Evolutionary conservation across 2,329 filamentous ascomycete genomes (phyloP), one percentile per base, ranked within the genome.

Genomic region (Gnomoniopsis sp.): DNA sequence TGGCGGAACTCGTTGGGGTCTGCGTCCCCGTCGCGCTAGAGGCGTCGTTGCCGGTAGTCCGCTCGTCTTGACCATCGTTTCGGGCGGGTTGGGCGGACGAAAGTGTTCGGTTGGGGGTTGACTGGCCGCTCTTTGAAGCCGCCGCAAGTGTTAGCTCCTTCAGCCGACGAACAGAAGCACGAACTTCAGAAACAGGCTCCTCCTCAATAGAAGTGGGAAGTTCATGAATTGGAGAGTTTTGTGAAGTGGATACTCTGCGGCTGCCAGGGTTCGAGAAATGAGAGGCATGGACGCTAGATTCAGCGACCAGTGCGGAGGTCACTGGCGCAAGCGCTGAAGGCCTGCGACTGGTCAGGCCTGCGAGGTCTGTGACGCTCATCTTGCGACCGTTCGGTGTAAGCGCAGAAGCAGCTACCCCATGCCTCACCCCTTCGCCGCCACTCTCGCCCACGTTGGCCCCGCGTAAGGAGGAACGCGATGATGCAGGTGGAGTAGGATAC

Each of bases 71-170:
- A 26, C 74, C 76, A 50, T 81, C 81, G 26, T 75, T 75, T 53
- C 77, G 77, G 41, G 81, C 79, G 14, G 81, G 79, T 46, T 81
- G 80, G 59, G 82, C 79, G 53, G 82, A 76, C 58, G 91, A 96
- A 69, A 93, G 85, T 61, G 93, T 90, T 76, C 93, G 88, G 64
- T 91, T 93, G 57, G 93, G 96, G 66, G 93, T 93, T 62, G 92
- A 88, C 66, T 91, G 90, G 67, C 91, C 95, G 80, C 91, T 96
- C 93, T 97, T 96, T 80, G 86, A 79, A 75, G 79, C 79, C 76
- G 80, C 80, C 82, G 86, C 85, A 83, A 87, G 83, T 85, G 92
- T 97, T 91, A 97, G 93, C 90, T 88, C 89, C 80, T 85, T 89
- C 75, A 89, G 82, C 79, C 84, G 82, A 75, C 84, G 81, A 80